A percentile compares a stretch with the other conserved stretches of the same genome.
Evolutionary conservation across 306 rosid genomes (phyloP).

Genomic region (Carpinus viminea): DNA sequence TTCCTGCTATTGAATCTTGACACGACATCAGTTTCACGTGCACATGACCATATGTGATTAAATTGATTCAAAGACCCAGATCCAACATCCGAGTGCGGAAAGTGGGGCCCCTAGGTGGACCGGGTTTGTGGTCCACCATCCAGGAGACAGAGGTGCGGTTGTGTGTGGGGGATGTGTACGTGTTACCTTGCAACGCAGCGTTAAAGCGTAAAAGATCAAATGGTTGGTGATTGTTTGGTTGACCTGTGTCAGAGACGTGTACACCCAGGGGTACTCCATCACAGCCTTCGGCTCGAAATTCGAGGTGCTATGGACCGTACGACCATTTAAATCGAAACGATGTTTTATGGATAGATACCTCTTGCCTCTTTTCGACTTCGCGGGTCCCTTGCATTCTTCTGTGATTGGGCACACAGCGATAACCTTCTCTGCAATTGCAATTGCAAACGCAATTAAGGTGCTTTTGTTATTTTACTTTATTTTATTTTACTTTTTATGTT

Average conservation of each 20-base stretch:
- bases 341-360: background rate
- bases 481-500: no score
- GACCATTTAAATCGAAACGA: background rate
- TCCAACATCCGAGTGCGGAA: conserved; percentile 29
- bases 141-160: background rate
- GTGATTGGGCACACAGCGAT: background rate
- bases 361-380: background rate
- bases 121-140: background rate
- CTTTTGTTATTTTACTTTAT: no score
- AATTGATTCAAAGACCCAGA: conserved; percentile 7
- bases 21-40: background rate
- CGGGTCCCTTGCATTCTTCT: no score
- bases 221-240: background rate
- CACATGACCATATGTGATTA: background rate
- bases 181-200: background rate
- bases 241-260: background rate
- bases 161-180: conserved; percentile 8
- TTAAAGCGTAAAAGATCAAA: background rate
- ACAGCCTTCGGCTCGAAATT: background rate
- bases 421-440: no score
- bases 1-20: conserved; percentile 4
- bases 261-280: background rate
- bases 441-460: no score
- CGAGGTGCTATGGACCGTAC: background rate
- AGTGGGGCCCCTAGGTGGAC: conserved; percentile 11